phyloP scores from a whole-genome alignment of 805 yeast genomes.

The Cyberlindnera galapagoensis region DNA sequence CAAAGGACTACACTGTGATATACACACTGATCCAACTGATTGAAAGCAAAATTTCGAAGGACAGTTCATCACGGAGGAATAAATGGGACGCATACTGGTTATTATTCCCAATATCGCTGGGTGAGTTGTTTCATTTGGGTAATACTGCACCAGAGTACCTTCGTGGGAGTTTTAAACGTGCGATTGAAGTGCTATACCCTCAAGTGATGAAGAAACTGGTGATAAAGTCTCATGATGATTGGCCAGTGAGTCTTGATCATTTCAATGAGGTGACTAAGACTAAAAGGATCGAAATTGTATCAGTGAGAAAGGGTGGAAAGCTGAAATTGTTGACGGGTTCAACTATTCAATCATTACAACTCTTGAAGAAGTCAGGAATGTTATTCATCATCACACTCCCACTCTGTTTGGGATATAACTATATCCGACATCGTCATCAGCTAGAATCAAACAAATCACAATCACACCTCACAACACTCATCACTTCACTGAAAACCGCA shows the following conservation, averaged over 20 bases:
- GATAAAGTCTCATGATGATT: constrained; percentile 5
- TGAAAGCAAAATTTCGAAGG: no score
- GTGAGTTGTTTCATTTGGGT: constrained; percentile 13
- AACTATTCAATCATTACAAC: constrained; percentile 3
- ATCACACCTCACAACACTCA: neutral
- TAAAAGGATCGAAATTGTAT: constrained; percentile 5
- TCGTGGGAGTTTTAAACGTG: constrained; percentile 6
- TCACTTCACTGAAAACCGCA: neutral
- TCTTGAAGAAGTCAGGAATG: constrained; percentile 1
- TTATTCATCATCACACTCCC: neutral
- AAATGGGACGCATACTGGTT: constrained; percentile 9
- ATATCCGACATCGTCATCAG: neutral
- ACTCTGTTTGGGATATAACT: neutral
- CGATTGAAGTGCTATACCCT: constrained; percentile 5
- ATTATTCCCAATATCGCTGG: constrained; percentile 12
- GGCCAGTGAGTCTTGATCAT: constrained; percentile 10
- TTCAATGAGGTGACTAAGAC: constrained; percentile 4
- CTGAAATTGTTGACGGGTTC: constrained; percentile 2
- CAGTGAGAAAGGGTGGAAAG: constrained; percentile 3
- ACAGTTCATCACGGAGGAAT: no score
- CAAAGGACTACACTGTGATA: constrained; percentile 10
- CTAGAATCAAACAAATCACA: neutral
- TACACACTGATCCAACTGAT: constrained; percentile 12
- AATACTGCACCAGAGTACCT: constrained; percentile 12
- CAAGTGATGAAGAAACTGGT: constrained; percentile 16